Conservation (phyloP, 306 rosid genomes). For the Malus asiatica region DNA sequence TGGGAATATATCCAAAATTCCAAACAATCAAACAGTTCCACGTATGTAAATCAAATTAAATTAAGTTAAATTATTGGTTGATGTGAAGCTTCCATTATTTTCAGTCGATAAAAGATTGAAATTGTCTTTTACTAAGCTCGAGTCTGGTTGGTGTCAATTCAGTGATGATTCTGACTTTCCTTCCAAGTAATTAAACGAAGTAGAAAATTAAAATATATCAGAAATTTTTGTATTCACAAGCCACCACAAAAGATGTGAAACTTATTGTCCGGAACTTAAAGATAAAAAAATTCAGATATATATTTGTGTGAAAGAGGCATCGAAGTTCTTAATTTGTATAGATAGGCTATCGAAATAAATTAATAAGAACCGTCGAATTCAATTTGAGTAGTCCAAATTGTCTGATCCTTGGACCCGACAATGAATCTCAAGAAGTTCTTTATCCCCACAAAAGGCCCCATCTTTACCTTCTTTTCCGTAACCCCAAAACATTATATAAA, state of each 20-base stretch:
- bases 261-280: too few species aligned
- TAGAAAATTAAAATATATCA: too few species aligned
- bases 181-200: too few species aligned
- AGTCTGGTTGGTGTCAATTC: conserved; percentile 2
- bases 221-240: too few species aligned
- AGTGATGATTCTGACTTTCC: too few species aligned
- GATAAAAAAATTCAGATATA: too few species aligned
- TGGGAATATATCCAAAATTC: conserved; percentile 9
- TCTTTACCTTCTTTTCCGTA: conserved; percentile 10
- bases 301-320: too few species aligned
- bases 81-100: conserved; percentile 1
- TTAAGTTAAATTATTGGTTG: not conserved
- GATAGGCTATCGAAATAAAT: fast-evolving
- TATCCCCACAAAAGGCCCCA: conserved; percentile 5
- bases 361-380: fast-evolving
- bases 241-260: too few species aligned
- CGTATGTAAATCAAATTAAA: not conserved
- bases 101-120: not conserved
- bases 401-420: fast-evolving
- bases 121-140: not conserved
- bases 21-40: not conserved
- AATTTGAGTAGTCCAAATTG: too few species aligned
- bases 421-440: too few species aligned
- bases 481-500: not conserved
- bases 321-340: too few species aligned